Percentiles rank a stretch among this genome's conserved stretches.
Conservation (phyloP, 1,284 basidiomycete species). For the Trichosporon asahii region DNA sequence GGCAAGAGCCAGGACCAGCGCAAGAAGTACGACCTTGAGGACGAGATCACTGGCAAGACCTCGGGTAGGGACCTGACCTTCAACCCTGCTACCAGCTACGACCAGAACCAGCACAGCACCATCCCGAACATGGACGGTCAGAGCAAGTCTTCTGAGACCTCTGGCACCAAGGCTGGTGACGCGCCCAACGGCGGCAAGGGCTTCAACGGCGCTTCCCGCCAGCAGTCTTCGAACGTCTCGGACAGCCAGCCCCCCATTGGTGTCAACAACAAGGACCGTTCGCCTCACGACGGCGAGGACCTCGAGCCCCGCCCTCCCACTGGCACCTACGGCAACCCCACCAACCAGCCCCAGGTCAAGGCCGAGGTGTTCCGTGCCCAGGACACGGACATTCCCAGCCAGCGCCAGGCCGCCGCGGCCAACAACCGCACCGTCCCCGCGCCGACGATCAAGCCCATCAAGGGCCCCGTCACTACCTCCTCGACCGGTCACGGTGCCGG, state of each 20-base stretch:
- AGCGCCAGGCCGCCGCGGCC: slow-evolving; percentile 24
- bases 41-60: slow-evolving; percentile 7
- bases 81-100: neutral
- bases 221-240: slow-evolving; percentile 5
- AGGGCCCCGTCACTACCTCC: slow-evolving; percentile 8
- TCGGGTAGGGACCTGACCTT: neutral
- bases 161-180: slow-evolving; percentile 5
- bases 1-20: neutral
- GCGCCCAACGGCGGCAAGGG: slow-evolving; percentile 10
- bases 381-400: slow-evolving; percentile 22
- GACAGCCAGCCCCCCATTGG: neutral
- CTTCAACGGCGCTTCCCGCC: slow-evolving; percentile 2
- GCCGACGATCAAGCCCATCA: slow-evolving; percentile 25
- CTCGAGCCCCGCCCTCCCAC: neutral
- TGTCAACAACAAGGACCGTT: neutral
- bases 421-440: slow-evolving; percentile 27
- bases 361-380: neutral
- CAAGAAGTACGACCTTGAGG: neutral
- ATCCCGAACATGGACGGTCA: neutral
- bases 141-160: neutral
- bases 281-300: neutral
- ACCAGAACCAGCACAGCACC: neutral
- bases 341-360: neutral
- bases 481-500: neutral
- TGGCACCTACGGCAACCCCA: slow-evolving; percentile 6